Evolutionary conservation across 2,329 filamentous ascomycete genomes (phyloP), one percentile per base, ranked within the genome.

Genomic region (Calonectria fujianensis): DNA sequence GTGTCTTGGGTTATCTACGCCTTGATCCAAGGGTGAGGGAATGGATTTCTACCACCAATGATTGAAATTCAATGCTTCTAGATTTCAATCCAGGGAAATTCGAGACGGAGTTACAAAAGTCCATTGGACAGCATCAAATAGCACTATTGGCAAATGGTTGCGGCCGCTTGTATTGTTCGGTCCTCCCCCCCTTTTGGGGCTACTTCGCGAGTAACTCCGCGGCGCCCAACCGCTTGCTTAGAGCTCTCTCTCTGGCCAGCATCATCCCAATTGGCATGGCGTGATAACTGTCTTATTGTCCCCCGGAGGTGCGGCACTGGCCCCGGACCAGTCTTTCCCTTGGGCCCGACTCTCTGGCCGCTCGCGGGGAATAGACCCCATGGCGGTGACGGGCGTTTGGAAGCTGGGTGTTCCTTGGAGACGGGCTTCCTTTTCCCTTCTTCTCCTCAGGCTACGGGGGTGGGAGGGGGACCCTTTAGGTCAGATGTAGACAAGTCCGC

Each of bases 71-170:
- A 32, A 32, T 32, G 18, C 29, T 24, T 50, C n/a, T 32, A n/a
- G 41, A 32, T 45, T 48, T 50, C 27, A 31, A 65, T 20, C 16
- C 39, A 16, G 41, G 29, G 16, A 65, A 48, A 65, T 32, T 65
- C 41, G 20, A 50, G 31, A n/a, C 4, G 41, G 27, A 27, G 39
- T 63, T 63, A 63, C 57, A 41, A 27, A 6, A 63, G 37, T 41
- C 24, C 9, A 63, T 63, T 63, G 57, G 57, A 41, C 35, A 63
- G 57, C 37, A 63, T 41, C 57, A 63, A 63, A 63, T 29, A 63
- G 27, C 57, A 41, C 57, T 41, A 63, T 63, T 63, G 57, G 57
- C 16, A 63, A 37, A 27, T 63, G 57, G 57, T 41, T 63, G 35
- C 35, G 24, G 57, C 37, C 57, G 57, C 57, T 63, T 63, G 57